Conservation (phyloP, 495 filamentous ascomycete species). For the Talaromyces proteolyticus region DNA sequence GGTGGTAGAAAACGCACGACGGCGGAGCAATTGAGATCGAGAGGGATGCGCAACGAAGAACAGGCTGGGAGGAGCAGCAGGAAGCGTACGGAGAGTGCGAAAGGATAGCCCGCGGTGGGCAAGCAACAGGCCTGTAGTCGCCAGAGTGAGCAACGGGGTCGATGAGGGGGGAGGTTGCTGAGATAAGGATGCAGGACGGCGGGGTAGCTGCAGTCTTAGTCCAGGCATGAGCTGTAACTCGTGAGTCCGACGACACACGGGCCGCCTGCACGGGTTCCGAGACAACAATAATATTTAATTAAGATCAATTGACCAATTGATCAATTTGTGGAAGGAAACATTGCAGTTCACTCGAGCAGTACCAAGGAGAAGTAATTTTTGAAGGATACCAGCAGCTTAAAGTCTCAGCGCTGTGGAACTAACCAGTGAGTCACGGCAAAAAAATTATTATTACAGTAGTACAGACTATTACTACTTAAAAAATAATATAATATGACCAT, state of each 20-base stretch:
- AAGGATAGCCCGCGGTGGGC: constrained; percentile 3
- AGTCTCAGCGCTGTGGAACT: no score
- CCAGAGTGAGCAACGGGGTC: neutral
- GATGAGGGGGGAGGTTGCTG: neutral
- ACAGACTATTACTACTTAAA: no score
- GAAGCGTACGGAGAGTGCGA: constrained; percentile 10
- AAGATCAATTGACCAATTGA: no score
- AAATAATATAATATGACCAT: no score
- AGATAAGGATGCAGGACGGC: neutral
- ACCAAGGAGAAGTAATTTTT: no score
- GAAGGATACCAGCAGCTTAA: no score
- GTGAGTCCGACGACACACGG: no score
- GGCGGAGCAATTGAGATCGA: neutral
- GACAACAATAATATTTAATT: no score
- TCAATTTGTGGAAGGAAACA: no score
- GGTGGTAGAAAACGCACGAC: constrained; percentile 43
- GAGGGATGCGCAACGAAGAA: constrained; percentile 1
- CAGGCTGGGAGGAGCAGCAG: constrained; percentile 7
- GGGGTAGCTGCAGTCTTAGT: neutral
- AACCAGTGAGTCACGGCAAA: no score
- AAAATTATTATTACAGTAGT: no score
- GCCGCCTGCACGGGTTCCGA: neutral
- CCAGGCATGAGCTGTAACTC: neutral
- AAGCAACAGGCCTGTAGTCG: neutral
- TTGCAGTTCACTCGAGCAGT: no score